phyloP scores from a whole-genome alignment of 208 protist species.

The Leishmania amazonensis region DNA sequence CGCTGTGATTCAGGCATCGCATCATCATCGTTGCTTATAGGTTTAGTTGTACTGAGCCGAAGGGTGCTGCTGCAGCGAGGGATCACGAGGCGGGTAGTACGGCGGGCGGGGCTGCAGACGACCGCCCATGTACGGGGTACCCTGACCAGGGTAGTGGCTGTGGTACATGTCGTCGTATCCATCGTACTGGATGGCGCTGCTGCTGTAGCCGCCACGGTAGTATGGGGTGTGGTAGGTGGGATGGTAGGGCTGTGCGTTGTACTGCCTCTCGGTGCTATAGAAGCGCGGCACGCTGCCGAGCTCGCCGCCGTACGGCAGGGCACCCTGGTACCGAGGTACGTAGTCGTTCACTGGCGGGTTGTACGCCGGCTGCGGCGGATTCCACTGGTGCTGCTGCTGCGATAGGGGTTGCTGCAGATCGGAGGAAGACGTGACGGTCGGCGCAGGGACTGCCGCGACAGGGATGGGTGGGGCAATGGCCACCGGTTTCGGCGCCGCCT shows the following conservation, averaged over 20 bases:
- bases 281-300: conserved; percentile 34
- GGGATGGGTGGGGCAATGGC: conserved; percentile 4
- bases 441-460: conserved; percentile 1
- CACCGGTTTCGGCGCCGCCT: conserved; percentile 8
- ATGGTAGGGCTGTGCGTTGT: conserved; percentile 35
- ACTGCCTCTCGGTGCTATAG: conserved; percentile 34
- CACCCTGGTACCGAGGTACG: conserved; percentile 4
- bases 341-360: conserved; percentile 19
- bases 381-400: background rate
- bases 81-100: conserved; percentile 47
- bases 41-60: conserved; percentile 10
- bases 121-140: conserved; percentile 21
- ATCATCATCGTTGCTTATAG: background rate
- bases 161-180: conserved; percentile 17
- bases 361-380: background rate
- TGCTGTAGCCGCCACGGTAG: conserved; percentile 21
- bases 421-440: conserved; percentile 28
- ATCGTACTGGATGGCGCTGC: conserved; percentile 23
- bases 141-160: conserved; percentile 31
- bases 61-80: conserved; percentile 31
- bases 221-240: conserved; percentile 26
- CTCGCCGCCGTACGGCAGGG: conserved; percentile 31
- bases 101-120: conserved; percentile 45
- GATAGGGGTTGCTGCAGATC: conserved; percentile 8
- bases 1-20: background rate